These are phyloP conservation scores for Penicillium nucicola DNA, from an alignment of 495 filamentous ascomycete species.

Conservation along the genomic window DNA sequence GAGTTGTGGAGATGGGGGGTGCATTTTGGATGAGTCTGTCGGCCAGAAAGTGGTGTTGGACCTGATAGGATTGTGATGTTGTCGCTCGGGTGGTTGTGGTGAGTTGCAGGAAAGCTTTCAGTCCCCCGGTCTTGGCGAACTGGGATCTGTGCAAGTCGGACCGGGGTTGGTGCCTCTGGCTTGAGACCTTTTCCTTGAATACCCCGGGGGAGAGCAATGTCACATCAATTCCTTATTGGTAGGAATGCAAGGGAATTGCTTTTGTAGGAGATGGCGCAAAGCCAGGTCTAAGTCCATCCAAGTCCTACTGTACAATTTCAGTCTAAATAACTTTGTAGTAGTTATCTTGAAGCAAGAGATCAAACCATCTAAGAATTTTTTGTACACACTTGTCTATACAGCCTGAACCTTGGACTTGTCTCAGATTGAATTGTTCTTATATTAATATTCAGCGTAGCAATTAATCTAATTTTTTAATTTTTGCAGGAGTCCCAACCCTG, in stretches of 20 bases:
- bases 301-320: too few relatives aligned
- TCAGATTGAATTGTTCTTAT: conserved; percentile 6
- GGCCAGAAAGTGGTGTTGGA: not conserved
- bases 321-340: too few relatives aligned
- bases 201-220: too few relatives aligned
- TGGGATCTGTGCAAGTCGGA: too few relatives aligned
- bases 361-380: too few relatives aligned
- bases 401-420: not conserved
- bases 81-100: not conserved
- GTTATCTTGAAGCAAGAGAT: too few relatives aligned
- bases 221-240: too few relatives aligned
- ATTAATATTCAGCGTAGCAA: conserved; percentile 26
- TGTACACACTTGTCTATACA: not conserved
- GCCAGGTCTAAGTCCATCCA: too few relatives aligned
- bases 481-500: conserved; percentile 18
- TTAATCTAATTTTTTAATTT: conserved; percentile 31
- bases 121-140: not conserved
- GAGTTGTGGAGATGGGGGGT: conserved; percentile 43
- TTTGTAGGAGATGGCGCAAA: too few relatives aligned
- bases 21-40: conserved; percentile 25
- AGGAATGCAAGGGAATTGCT: too few relatives aligned
- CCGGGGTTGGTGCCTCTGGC: too few relatives aligned
- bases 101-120: not conserved
- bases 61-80: not conserved
- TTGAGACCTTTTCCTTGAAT: too few relatives aligned